phyloP scores from a whole-genome alignment of 257 asterid genomes.

The Rubia yunnanensis region DNA sequence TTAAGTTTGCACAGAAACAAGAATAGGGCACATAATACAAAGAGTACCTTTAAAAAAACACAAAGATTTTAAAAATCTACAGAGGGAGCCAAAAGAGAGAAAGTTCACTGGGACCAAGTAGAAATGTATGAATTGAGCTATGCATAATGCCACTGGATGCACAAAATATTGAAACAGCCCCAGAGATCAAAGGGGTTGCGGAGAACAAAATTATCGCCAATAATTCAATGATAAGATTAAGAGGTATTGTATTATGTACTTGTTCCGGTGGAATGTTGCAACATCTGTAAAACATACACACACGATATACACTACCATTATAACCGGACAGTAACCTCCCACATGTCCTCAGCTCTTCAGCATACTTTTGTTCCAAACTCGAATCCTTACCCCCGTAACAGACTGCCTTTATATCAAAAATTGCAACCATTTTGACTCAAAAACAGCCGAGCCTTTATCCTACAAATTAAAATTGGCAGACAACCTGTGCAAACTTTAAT shows the following conservation, averaged over 20 bases:
- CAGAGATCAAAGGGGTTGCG: background rate
- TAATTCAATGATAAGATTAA: background rate
- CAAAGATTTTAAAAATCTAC: background rate
- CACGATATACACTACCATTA: constrained; percentile 39
- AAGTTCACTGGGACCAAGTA: background rate
- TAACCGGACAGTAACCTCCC: constrained; percentile 72
- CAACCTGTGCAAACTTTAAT: too few species aligned
- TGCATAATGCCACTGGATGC: background rate
- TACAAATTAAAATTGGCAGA: too few species aligned
- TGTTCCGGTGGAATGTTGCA: constrained; percentile 65
- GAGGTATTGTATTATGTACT: constrained; percentile 24
- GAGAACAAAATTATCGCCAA: background rate
- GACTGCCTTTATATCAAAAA: constrained; percentile 33
- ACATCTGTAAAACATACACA: constrained; percentile 72
- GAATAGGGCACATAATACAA: background rate
- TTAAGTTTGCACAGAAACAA: constrained; percentile 28
- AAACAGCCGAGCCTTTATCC: too few species aligned
- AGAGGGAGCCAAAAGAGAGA: background rate
- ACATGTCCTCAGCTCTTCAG: constrained; percentile 29
- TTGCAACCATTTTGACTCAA: constrained; percentile 67
- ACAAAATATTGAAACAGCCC: background rate
- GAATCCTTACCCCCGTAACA: constrained; percentile 21
- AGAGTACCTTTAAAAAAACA: too few species aligned
- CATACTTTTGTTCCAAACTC: background rate
- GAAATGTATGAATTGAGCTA: background rate